Evolutionary conservation across 148 eudicot species (phyloP).

Genomic region (Dysphania ambrosioides): DNA sequence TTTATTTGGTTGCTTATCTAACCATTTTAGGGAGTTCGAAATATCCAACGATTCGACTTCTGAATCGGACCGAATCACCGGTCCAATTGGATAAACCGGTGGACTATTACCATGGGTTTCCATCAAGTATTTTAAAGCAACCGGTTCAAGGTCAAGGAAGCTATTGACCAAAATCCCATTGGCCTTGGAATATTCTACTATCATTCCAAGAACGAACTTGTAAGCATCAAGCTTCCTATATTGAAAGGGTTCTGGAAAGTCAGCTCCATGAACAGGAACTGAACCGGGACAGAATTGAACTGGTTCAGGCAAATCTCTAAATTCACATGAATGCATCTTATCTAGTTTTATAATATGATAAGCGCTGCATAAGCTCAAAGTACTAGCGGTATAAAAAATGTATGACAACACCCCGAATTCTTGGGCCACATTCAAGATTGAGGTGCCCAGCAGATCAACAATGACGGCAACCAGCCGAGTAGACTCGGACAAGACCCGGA

Average conservation of each 20-base stretch:
- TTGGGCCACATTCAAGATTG: conserved; percentile 29
- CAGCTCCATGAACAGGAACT: conserved; percentile 30
- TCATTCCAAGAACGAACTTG: conserved; percentile 8
- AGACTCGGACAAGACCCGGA: conserved; percentile 13
- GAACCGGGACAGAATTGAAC: conserved; percentile 35
- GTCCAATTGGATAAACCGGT: conserved; percentile 38
- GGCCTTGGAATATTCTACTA: conserved; percentile 20
- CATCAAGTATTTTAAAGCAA: conserved; percentile 18
- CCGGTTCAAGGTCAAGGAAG: conserved; percentile 30
- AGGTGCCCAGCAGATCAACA: conserved; percentile 39
- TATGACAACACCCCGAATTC: conserved; percentile 30
- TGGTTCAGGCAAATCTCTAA: conserved; percentile 34
- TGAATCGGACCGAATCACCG: conserved; percentile 25
- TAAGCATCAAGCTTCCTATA: conserved; percentile 28
- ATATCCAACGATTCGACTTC: background rate
- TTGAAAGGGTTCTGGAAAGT: conserved; percentile 30
- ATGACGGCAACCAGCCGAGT: conserved; percentile 29
- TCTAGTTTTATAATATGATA: conserved; percentile 28
- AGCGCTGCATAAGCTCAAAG: conserved; percentile 10
- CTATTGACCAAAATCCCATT: conserved; percentile 41
- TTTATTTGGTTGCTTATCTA: conserved; percentile 35
- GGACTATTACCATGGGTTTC: conserved; percentile 17
- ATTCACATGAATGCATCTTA: conserved; percentile 24
- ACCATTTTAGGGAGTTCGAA: conserved; percentile 27
- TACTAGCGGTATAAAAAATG: conserved; percentile 27